Conservation (phyloP, 116 monocot genomes). For the Iris pallida region DNA sequence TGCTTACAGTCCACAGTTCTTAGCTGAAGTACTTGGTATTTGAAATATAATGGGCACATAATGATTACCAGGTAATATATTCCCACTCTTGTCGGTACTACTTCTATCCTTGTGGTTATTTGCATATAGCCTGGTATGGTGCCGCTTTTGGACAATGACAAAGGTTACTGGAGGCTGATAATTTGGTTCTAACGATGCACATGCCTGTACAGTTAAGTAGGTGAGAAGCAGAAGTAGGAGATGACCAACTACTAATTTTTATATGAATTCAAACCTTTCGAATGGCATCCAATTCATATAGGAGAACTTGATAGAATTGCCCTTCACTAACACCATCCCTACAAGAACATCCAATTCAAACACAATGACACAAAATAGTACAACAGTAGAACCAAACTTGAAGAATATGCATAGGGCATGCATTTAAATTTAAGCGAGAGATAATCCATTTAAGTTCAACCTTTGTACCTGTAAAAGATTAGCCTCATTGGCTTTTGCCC, state of each 20-base stretch:
- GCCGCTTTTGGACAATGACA: slow-evolving; percentile 72
- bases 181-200: slow-evolving; percentile 33
- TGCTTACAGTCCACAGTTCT: too few species aligned
- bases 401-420: too few species aligned
- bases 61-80: slow-evolving; percentile 63
- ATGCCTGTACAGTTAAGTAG: slow-evolving; percentile 42
- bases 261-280: slow-evolving; percentile 31
- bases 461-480: slow-evolving; percentile 64
- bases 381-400: too few species aligned
- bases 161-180: slow-evolving; percentile 82
- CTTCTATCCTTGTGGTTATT: slow-evolving; percentile 64
- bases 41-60: neutral
- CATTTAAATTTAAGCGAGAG: too few species aligned
- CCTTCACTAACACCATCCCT: slow-evolving; percentile 77
- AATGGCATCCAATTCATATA: slow-evolving; percentile 63
- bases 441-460: too few species aligned
- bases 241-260: neutral
- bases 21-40: too few species aligned
- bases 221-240: neutral
- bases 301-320: slow-evolving; percentile 67
- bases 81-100: slow-evolving; percentile 70
- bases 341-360: neutral
- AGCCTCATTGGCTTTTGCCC: slow-evolving; percentile 62
- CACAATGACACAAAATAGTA: too few species aligned
- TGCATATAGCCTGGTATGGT: slow-evolving; percentile 69